phyloP scores from a whole-genome alignment of 768 basidiomycete genomes.

The Boletus sp. region DNA sequence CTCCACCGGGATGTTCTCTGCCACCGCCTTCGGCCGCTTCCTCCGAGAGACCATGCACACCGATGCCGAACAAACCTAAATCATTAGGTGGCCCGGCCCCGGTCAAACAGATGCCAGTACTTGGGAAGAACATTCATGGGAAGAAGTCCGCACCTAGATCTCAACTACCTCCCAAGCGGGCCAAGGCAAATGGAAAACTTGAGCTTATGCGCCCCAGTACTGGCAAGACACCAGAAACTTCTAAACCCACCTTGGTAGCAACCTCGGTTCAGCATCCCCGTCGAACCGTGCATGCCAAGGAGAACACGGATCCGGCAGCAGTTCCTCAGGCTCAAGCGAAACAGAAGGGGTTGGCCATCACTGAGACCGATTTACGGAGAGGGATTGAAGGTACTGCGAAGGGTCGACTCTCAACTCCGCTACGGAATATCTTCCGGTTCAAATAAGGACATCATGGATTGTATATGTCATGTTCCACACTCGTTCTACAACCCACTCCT shows the following conservation, averaged over 20 bases:
- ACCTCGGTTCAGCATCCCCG: conserved; percentile 14
- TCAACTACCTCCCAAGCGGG: conserved; percentile 14
- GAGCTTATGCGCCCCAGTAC: background rate
- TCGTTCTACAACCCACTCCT: conserved; percentile 9
- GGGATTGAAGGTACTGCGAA: conserved; percentile 26
- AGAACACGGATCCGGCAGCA: conserved; percentile 2
- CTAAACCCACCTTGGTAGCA: conserved; percentile 3
- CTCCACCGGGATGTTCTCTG: conserved; percentile 2
- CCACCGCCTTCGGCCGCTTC: conserved; percentile 1
- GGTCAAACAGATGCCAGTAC: background rate
- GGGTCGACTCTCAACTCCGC: conserved; percentile 25
- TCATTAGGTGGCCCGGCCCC: background rate
- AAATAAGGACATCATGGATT: conserved; percentile 14
- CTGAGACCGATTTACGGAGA: conserved; percentile 20
- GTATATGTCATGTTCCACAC: conserved; percentile 1
- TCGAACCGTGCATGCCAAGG: conserved; percentile 14
- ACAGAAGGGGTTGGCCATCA: conserved; percentile 8
- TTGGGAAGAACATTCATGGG: conserved; percentile 4
- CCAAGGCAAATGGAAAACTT: conserved; percentile 9
- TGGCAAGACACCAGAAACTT: background rate
- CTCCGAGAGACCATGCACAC: conserved; percentile 13
- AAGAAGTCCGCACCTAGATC: conserved; percentile 10
- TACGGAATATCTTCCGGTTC: conserved; percentile 33
- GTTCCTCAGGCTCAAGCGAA: conserved; percentile 9
- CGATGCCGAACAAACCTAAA: conserved; percentile 1